phyloP scores from a whole-genome alignment of 2,329 filamentous ascomycete genomes.

The Fusarium miscanthi region DNA sequence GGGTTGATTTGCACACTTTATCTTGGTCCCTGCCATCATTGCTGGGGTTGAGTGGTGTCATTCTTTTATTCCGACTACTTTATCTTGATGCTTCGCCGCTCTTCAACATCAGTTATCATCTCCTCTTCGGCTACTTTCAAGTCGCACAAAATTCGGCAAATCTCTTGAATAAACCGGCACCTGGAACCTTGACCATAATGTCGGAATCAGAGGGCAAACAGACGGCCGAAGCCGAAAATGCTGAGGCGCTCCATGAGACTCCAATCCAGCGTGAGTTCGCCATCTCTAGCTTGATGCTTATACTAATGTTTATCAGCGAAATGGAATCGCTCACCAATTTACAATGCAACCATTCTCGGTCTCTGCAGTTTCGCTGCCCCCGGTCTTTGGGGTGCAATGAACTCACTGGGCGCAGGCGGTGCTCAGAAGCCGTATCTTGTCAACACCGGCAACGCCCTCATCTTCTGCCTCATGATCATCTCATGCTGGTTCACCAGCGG shows the following conservation, averaged over 20 bases:
- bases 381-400: slow-evolving; percentile 47
- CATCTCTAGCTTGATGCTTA: background rate
- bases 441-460: slow-evolving; percentile 65
- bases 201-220: slow-evolving; percentile 6
- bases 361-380: slow-evolving; percentile 47
- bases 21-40: background rate
- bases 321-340: slow-evolving; percentile 44
- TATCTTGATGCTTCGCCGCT: background rate
- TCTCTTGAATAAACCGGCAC: background rate
- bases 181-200: background rate
- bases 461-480: slow-evolving; percentile 59
- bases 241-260: background rate
- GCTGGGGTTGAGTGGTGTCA: slow-evolving; percentile 4
- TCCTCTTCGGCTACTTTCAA: no score
- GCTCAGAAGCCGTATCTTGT: slow-evolving; percentile 71
- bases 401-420: slow-evolving; percentile 54
- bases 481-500: slow-evolving; percentile 61
- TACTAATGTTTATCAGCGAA: slow-evolving; percentile 21
- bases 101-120: background rate
- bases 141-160: background rate
- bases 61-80: background rate
- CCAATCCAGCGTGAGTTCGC: background rate
- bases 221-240: background rate
- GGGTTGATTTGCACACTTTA: background rate
- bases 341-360: slow-evolving; percentile 46